Base-by-base conservation (phyloP, 2,329 filamentous ascomycete genomes). In the Dothiorella sarmentorum region DNA sequence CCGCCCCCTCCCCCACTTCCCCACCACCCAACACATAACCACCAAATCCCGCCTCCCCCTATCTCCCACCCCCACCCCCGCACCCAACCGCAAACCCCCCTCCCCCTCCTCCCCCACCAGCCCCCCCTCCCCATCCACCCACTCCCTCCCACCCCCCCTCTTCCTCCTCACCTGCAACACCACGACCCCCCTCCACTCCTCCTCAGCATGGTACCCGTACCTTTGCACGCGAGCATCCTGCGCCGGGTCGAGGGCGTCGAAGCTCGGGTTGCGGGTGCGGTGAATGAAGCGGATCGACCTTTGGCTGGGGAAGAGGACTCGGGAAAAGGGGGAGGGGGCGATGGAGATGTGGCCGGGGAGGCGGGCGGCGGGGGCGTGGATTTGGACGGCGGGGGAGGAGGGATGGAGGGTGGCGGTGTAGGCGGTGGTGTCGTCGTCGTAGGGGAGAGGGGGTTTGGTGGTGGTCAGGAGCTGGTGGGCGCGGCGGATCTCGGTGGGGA, bases 21-120 rank as follows among this genome's bases (percentile, higher is more conserved):
- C 62, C 63, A 65, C 65, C 18, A 66, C 60, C 67, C 66, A 70
- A 56, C 66, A 70, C 24, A 62, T 62, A 37, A 70, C 61, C 57
- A 68, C 45, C 51, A 67, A 43, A 52, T 70, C 66, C 40, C 64
- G 61, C 45, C 38, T 63, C 55, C 17, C 53, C 26, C 43, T 59
- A 29, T 47, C 53, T n/a, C 60, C 51, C 5, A 27, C 42, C 24
- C 10, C 13, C 42, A 17, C 20, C 9, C 40, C 40, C 4, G 9
- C 38, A n/a, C 60, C 61, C 33, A 60, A 49, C 37, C 63, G 60
- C 61, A 64, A 56, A 44, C 62, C 62, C 7, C 61, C 63, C 7
- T 61, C 66, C 31, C 65, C 59, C 13, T 59, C 45, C 31, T 45
- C 55, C 3, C 62, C 65, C 35, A 60, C 60, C 55, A n/a, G 18